phyloP scores from a whole-genome alignment of 2,329 filamentous ascomycete species.

The Pestalotiopsis sp. region DNA sequence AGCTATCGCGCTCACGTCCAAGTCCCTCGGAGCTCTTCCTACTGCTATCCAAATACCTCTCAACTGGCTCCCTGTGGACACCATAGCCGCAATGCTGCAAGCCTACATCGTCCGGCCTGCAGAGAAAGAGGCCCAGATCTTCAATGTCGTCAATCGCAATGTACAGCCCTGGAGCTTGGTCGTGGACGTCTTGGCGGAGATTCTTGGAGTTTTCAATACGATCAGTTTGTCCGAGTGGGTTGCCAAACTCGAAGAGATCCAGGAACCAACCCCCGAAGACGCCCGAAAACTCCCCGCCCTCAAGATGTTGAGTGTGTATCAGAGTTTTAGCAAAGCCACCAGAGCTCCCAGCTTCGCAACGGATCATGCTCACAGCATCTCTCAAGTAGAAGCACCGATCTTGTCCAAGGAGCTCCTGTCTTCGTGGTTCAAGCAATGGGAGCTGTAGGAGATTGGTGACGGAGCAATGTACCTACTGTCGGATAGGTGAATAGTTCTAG shows the following conservation, averaged over 20 bases:
- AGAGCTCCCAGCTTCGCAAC: not conserved
- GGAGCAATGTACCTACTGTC: not conserved
- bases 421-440: not conserved
- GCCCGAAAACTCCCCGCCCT: not conserved
- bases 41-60: constrained; percentile 12
- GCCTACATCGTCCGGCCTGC: constrained; percentile 8
- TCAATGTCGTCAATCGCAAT: constrained; percentile 11
- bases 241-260: not conserved
- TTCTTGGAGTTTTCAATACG: not conserved
- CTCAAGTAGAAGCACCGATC: not conserved
- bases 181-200: not conserved
- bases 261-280: not conserved
- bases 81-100: constrained; percentile 18
- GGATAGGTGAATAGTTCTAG: not conserved
- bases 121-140: constrained; percentile 7
- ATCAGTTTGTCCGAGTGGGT: not conserved
- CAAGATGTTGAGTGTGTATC: not conserved
- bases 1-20: constrained; percentile 21
- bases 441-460: not conserved
- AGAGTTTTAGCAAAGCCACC: not conserved
- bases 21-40: constrained; percentile 18
- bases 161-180: not conserved
- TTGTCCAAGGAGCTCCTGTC: not conserved
- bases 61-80: constrained; percentile 24
- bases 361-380: not conserved